Conservation (phyloP, 495 filamentous ascomycete species). For the Ramalina intermedia region DNA sequence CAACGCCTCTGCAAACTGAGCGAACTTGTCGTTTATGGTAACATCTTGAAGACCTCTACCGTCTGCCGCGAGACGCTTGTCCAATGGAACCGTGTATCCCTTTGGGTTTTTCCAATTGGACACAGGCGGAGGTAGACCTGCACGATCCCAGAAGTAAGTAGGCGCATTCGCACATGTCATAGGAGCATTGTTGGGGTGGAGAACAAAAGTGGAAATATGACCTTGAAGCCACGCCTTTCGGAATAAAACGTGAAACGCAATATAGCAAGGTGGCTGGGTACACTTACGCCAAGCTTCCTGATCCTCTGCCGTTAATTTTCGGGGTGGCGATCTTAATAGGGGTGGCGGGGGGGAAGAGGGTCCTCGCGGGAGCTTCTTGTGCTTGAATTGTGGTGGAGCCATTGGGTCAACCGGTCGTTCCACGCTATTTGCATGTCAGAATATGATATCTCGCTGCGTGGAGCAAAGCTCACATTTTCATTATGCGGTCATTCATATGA, state of each 20-base stretch:
- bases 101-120: constrained; percentile 99
- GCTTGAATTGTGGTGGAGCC: constrained; percentile 97
- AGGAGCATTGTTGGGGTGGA: too few relatives aligned
- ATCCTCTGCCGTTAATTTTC: constrained; percentile 92
- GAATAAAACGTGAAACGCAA: too few relatives aligned
- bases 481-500: constrained; percentile 84
- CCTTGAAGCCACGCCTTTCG: constrained; percentile 16
- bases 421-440: constrained; percentile 25
- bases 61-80: constrained; percentile 94
- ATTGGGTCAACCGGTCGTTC: constrained; percentile 90
- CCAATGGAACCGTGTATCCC: constrained; percentile 90
- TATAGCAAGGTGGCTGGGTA: too few relatives aligned
- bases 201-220: too few relatives aligned
- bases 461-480: constrained; percentile 53
- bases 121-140: constrained; percentile 62
- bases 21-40: constrained; percentile 97
- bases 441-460: too few relatives aligned
- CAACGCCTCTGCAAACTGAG: constrained; percentile 85
- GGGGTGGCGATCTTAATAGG: constrained; percentile 86
- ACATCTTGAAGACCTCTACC: constrained; percentile 87
- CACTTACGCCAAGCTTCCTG: constrained; percentile 75
- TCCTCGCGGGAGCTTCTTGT: constrained; percentile 94
- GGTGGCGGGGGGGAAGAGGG: constrained; percentile 87
- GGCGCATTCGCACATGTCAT: too few relatives aligned
- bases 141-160: too few relatives aligned